Conservation (phyloP, 805 yeast genomes). For the Pachysolen tannophilus region DNA sequence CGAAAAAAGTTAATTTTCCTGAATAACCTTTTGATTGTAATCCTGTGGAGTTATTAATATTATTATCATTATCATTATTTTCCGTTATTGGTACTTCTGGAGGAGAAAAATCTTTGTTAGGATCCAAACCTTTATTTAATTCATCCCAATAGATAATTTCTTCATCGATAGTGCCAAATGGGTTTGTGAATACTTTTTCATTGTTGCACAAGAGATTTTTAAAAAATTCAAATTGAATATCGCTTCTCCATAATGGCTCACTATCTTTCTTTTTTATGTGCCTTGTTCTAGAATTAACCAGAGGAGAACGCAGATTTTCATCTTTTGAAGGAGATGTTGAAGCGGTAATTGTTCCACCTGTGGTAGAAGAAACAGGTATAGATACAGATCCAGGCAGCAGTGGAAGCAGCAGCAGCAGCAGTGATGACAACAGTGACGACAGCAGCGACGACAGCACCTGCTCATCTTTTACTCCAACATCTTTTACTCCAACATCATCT, state of each 20-base stretch:
- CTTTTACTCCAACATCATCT: too few relatives aligned
- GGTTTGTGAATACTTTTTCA: slow-evolving; percentile 59
- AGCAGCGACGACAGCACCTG: too few relatives aligned
- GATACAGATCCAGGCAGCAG: too few relatives aligned
- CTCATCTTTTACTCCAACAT: too few relatives aligned
- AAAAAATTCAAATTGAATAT: slow-evolving; percentile 79
- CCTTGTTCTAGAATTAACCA: slow-evolving; percentile 22
- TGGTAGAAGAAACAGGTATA: too few relatives aligned
- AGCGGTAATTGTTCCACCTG: neutral
- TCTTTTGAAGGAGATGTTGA: neutral
- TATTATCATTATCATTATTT: slow-evolving; percentile 16
- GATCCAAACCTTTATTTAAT: slow-evolving; percentile 12
- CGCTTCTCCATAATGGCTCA: slow-evolving; percentile 82
- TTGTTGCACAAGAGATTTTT: slow-evolving; percentile 55
- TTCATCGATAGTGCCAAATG: slow-evolving; percentile 30
- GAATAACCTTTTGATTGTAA: slow-evolving; percentile 19
- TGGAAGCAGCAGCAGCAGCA: too few relatives aligned
- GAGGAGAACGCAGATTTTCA: neutral
- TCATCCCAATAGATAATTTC: slow-evolving; percentile 28
- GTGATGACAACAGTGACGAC: too few relatives aligned
- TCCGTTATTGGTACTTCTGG: slow-evolving; percentile 7
- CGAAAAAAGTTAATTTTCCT: slow-evolving; percentile 66
- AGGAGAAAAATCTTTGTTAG: neutral
- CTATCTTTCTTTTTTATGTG: slow-evolving; percentile 87
- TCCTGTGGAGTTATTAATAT: slow-evolving; percentile 9